Evolutionary conservation across 257 asterid genomes (phyloP), one percentile per base, ranked within the genome.

Genomic region (Agastache rugosa): DNA sequence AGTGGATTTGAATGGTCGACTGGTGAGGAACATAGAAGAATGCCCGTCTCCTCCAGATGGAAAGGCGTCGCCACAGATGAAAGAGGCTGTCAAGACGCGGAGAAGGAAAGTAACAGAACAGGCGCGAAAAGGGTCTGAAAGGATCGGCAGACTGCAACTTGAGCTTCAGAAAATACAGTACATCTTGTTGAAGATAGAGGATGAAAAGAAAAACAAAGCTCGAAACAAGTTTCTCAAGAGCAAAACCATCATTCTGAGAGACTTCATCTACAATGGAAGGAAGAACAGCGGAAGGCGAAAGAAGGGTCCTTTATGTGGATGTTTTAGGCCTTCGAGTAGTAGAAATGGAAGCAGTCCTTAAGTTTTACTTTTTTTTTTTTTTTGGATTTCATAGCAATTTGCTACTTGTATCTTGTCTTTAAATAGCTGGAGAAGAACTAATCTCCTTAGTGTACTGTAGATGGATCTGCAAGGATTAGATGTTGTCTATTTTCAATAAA

Each of bases 141-240:
- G 91, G 84, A 94, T 92, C n/a, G 95, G 90, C 3, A 63, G 96
- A 72, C 29, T 92, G 85, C 95, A 92, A 45, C 17, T 92, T 31
- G 97, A 92, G 90, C 82, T 91, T 65, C 97, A 90, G 85, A 94
- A 93, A 63, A 85, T 93, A 11, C 92, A 91, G 83, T 84, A 84
- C 70, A 74, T 91, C 9, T 27, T 91, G 89, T 67, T 87, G 83
- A 87, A 87, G 76, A 67, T 81, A 72, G 96, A 89, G 29, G 97
- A 88, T 3, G 96, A 89, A n/a, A 89, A 84, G 94, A 93, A 90
- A 73, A 82, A 50, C 75, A 86, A 79, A 66, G 82, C 48, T 47
- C 85, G 72, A 39, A 82, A 66, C 80, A 82, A 82, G 75, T 85
- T 91, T 70, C 84, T 87, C 37, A 76, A 75, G 77, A 88, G 81